Evolutionary conservation across 2,329 filamentous ascomycete species (phyloP).

Genomic region (Botrytis elliptica): DNA sequence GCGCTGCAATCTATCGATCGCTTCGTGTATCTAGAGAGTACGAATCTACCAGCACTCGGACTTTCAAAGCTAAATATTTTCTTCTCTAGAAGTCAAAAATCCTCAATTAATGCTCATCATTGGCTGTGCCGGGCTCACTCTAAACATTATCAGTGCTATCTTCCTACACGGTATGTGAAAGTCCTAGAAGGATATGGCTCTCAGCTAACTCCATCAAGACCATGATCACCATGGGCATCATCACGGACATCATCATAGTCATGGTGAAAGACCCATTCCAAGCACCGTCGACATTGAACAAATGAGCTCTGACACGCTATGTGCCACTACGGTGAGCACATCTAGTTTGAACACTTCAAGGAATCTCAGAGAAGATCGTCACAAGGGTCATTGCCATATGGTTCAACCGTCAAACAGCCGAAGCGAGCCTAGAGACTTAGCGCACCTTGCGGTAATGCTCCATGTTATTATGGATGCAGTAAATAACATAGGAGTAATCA

Average conservation of each 20-base stretch:
- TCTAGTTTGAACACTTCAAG: neutral
- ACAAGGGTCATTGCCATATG: conserved; percentile 52
- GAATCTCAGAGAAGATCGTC: conserved; percentile 34
- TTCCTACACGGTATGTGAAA: conserved; percentile 59
- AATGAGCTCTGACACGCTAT: conserved; percentile 17
- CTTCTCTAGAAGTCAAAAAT: conserved; percentile 55
- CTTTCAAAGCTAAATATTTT: neutral
- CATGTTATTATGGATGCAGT: conserved; percentile 72
- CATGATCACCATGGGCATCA: conserved; percentile 26
- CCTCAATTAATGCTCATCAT: conserved; percentile 67
- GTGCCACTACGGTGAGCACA: neutral
- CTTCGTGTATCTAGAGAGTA: conserved; percentile 58
- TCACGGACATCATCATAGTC: conserved; percentile 10
- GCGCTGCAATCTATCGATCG: conserved; percentile 71
- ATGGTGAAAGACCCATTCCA: neutral
- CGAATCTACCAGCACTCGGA: conserved; percentile 28
- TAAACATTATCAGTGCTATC: conserved; percentile 66
- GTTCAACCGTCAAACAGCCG: conserved; percentile 32
- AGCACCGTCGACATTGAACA: conserved; percentile 17
- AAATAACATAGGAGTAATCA: conserved; percentile 75
- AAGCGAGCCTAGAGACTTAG: conserved; percentile 56
- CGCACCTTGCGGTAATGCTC: conserved; percentile 67
- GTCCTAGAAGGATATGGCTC: neutral
- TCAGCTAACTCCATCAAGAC: conserved; percentile 14
- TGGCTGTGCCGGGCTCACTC: conserved; percentile 61